These are phyloP conservation scores for maize (Zea mays) DNA, from an alignment of 176 grass and related monocot genomes.

Conservation along the genomic window DNA sequence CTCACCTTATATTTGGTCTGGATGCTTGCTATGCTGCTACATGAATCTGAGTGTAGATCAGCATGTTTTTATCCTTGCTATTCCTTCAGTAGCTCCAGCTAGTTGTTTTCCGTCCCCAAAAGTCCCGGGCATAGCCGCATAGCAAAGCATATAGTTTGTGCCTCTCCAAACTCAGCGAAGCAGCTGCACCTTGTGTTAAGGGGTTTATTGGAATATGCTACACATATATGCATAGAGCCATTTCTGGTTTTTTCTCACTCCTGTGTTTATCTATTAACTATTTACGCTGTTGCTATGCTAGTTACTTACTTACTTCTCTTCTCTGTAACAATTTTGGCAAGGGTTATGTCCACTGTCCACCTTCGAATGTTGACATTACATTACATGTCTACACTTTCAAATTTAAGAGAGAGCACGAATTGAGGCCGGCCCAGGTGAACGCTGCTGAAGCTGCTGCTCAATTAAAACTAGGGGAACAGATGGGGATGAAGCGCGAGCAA, in stretches of 20 bases:
- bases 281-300: not conserved
- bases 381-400: not conserved
- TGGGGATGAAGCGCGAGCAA: constrained; percentile 56
- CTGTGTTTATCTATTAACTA: not conserved
- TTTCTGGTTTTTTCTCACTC: not conserved
- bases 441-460: constrained; percentile 64
- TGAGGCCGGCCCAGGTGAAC: constrained; percentile 70
- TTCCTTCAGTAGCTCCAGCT: not conserved
- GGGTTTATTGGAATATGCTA: not conserved
- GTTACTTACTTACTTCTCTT: not conserved
- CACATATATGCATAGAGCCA: not conserved
- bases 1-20: not conserved
- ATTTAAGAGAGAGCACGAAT: constrained; percentile 70
- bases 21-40: not conserved
- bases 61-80: not conserved
- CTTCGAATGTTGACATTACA: constrained; percentile 17
- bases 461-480: constrained; percentile 62
- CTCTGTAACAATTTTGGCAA: not conserved
- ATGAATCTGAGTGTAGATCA: not conserved
- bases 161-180: not conserved
- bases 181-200: not conserved
- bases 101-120: not conserved
- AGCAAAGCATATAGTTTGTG: not conserved
- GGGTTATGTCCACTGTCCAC: not conserved
- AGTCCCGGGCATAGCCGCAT: no score